Evolutionary conservation across 306 rosid species (phyloP).

Genomic region (Fragaria vesca): DNA sequence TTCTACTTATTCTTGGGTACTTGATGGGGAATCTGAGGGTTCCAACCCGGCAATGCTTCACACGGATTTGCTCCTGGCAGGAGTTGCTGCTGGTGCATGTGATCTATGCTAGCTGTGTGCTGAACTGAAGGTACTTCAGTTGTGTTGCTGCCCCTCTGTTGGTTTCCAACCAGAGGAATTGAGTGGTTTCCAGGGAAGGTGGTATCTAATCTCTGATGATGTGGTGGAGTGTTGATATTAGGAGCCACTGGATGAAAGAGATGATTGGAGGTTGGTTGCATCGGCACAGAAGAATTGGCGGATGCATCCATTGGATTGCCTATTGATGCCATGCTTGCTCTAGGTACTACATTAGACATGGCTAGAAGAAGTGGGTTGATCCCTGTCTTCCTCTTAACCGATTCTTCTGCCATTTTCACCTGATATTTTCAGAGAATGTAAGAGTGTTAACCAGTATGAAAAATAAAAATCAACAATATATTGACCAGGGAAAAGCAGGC

Average conservation of each 20-base stretch:
- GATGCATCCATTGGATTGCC: slow-evolving; percentile 22
- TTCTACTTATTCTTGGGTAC: slow-evolving; percentile 25
- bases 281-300: slow-evolving; percentile 28
- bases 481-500: not conserved
- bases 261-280: slow-evolving; percentile 39
- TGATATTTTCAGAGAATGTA: slow-evolving; percentile 7
- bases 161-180: slow-evolving; percentile 27
- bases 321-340: slow-evolving; percentile 22
- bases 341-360: slow-evolving; percentile 34
- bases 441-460: not conserved
- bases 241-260: slow-evolving; percentile 43
- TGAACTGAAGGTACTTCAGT: slow-evolving; percentile 30
- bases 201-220: slow-evolving; percentile 37
- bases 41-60: slow-evolving; percentile 36
- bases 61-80: slow-evolving; percentile 11
- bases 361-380: slow-evolving; percentile 46
- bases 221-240: slow-evolving; percentile 20
- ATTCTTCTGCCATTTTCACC: slow-evolving; percentile 67
- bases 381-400: slow-evolving; percentile 51
- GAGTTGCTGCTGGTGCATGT: slow-evolving; percentile 31
- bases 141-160: slow-evolving; percentile 34
- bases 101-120: slow-evolving; percentile 17
- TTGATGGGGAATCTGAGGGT: slow-evolving; percentile 18
- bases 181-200: slow-evolving; percentile 22
- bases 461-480: not conserved